Evolutionary conservation across 805 yeast species (phyloP), one percentile per base, ranked within the genome.

Genomic region (Isabelozyma gotoi): DNA sequence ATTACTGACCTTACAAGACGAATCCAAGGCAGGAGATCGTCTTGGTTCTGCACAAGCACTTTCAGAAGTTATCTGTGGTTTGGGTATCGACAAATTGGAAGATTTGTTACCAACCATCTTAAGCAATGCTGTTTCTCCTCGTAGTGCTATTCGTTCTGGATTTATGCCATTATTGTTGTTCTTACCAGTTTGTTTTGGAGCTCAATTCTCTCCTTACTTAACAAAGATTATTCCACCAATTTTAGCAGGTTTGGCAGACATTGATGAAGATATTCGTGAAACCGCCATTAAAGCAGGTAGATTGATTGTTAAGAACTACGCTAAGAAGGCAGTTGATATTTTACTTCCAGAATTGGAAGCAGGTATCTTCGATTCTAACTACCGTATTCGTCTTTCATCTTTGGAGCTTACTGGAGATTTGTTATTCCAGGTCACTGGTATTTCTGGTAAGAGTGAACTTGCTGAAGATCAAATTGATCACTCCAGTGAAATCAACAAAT

Each of bases 21-120:
- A 84, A 48, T 48, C 75, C 12, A 84, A 81, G 57, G 78, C 89
- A 7, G 97, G 97, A 47, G 98, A 94, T 60, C 81, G 97, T 51
- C 77, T 94, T 46, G 99, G 99, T 45, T 86, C 96, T 40, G 99
- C 98, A 0, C 99, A 94, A 71, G 98, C 96, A 2, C 77, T 94
- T 44, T 81, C 97, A 14, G 99, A 94, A 67, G 96, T 94, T 49
- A 79, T 90, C 43, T 84, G 88, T 56, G 99, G 99, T 50, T 77
- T 94, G 42, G 99, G 99, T 54, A 66, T 89, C 38, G 66, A 81
- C 49, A 90, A 90, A 57, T 76, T 94, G 60, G 99, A 94, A 53
- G 97, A 90, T 58, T 66, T 91, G 57, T 69, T 94, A 46, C 99
- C 99, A 31, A 65, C 74, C 1, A 85, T 94, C 48, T 74, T 94